phyloP scores from a whole-genome alignment of 2,329 filamentous ascomycete species.

The Aureobasidium sp. region DNA sequence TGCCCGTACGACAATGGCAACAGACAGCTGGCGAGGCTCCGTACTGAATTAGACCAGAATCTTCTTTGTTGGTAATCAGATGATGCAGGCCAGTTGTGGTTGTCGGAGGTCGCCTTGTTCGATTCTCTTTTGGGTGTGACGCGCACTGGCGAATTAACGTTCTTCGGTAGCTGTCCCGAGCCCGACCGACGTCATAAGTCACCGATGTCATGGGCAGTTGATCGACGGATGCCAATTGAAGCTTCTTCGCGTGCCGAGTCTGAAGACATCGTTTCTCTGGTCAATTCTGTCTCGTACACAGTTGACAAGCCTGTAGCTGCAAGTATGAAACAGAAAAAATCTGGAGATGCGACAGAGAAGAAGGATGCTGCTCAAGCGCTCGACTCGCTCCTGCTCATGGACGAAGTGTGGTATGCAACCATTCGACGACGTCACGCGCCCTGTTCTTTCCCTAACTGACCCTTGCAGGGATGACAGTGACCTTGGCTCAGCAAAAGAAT shows the following conservation, averaged over 20 bases:
- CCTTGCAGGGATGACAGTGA: conserved; percentile 18
- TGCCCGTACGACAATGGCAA: not conserved
- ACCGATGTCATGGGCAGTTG: not conserved
- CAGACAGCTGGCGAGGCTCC: not conserved
- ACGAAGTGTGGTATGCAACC: conserved; percentile 2
- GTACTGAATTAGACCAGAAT: not conserved
- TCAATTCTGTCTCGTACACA: not conserved
- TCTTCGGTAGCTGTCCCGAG: not conserved
- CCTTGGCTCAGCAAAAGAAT: conserved; percentile 29
- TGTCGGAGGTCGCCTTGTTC: not conserved
- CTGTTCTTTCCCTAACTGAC: not conserved
- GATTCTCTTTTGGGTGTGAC: not conserved
- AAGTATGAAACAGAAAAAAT: not conserved
- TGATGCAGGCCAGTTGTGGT: not conserved
- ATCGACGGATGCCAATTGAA: not conserved
- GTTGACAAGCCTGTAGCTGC: not conserved
- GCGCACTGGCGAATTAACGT: not conserved
- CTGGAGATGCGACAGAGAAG: not conserved
- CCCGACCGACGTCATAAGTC: not conserved
- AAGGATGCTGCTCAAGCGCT: not conserved
- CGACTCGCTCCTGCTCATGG: not conserved
- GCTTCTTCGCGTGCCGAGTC: not conserved
- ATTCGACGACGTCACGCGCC: not conserved
- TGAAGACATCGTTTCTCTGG: not conserved
- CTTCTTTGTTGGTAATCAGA: not conserved